phyloP scores from a whole-genome alignment of 495 filamentous ascomycete genomes.

The Aspergillus coremiiformis region DNA sequence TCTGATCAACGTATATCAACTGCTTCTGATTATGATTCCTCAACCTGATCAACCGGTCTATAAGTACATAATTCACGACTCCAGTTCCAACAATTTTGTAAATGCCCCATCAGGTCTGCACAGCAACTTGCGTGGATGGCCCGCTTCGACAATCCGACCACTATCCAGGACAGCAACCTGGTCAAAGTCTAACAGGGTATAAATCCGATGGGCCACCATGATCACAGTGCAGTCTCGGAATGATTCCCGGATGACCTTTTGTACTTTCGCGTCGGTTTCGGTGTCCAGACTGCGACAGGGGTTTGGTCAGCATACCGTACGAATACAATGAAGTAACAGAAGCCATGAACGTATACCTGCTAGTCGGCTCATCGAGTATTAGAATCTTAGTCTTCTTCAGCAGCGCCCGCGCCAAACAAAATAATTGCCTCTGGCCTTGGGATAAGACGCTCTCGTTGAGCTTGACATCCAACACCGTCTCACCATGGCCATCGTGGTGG shows the following conservation, averaged over 20 bases:
- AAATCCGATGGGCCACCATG: constrained; percentile 79
- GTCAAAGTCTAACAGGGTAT: constrained; percentile 83
- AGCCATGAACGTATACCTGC: constrained; percentile 27
- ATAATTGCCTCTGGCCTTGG: constrained; percentile 52
- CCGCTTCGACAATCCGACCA: constrained; percentile 58
- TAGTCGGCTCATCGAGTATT: constrained; percentile 40
- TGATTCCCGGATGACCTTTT: constrained; percentile 67
- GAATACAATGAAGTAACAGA: constrained; percentile 17
- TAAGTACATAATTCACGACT: not conserved
- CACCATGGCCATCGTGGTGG: not conserved
- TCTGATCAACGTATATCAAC: too few relatives aligned
- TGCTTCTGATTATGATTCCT: too few relatives aligned
- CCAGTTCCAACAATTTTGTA: not conserved
- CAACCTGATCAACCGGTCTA: too few relatives aligned
- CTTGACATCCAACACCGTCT: constrained; percentile 45
- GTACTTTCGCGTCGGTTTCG: constrained; percentile 76
- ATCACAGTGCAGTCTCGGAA: constrained; percentile 70
- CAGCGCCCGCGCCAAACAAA: constrained; percentile 50
- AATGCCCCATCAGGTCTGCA: not conserved
- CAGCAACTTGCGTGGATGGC: constrained; percentile 8
- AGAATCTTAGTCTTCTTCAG: constrained; percentile 35
- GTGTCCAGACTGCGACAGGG: constrained; percentile 66
- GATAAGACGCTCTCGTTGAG: constrained; percentile 34
- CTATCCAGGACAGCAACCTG: constrained; percentile 79
- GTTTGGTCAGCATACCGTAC: constrained; percentile 41